Base-by-base conservation (phyloP, 306 rosid genomes). In the Vachellia collinsii region DNA sequence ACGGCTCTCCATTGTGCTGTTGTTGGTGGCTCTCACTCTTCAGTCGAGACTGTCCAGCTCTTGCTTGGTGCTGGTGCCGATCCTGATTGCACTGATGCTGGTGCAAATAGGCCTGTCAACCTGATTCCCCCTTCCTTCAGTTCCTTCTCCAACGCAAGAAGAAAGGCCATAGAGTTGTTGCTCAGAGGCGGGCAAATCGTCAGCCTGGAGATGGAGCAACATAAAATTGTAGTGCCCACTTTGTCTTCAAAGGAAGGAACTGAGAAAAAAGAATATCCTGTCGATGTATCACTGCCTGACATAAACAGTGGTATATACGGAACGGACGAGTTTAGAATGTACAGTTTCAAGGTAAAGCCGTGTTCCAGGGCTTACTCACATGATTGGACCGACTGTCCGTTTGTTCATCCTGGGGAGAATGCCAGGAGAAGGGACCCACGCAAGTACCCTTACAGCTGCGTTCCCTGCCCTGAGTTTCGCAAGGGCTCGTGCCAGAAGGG, bases 371-470 rank as follows among this genome's bases (percentile, higher is more conserved):
- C 99, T 8, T 95, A 95, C 76, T 90, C 98, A 5, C 99, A 95
- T 69, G 99, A 95, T 70, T 95, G 99, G 99, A 95, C 99, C 0
- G 99, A 95, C 88, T 95, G 99, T 61, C 99, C 99, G 0, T 95
- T 95, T 53, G 99, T 90, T 85, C 99, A 95, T 78, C 99, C 99
- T 0, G 99, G 99, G n/a, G 99, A 95, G 94, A 95, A 95, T n/a
- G 99, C 99, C 3, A 86, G 99, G 91, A 91, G 99, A 74, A 90
- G 99, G 79, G 99, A 95, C 92, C 99, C 99, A 73, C 72, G 86
- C 81, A 95, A 95, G 79, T 95, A 93, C 80, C 99, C 99, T 5
- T 95, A 95, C 64, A 95, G 97, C 88, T 95, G 99, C 43, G 99
- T 95, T 23, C 99, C 99, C 10, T 95, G 99, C 92, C 99, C 97